phyloP scores from a whole-genome alignment of 176 grass and related monocot genomes.

The Phyllostachys edulis region DNA sequence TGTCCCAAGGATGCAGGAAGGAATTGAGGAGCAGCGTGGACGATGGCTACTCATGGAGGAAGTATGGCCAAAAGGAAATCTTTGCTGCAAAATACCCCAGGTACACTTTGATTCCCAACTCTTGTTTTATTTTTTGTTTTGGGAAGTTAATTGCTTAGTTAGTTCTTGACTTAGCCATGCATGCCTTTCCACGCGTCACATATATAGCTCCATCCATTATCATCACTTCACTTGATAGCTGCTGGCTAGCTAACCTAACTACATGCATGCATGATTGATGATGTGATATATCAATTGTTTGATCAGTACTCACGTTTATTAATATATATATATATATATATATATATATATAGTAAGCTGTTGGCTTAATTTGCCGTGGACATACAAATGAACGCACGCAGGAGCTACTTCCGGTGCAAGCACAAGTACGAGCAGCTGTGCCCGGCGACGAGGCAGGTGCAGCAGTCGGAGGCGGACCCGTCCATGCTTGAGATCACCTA shows the following conservation, averaged over 20 bases:
- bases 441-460: slow-evolving; percentile 47
- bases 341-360: no score
- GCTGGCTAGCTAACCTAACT: no score
- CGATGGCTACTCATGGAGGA: slow-evolving; percentile 43
- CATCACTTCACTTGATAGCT: no score
- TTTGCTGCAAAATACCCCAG: slow-evolving; percentile 34
- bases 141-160: not conserved
- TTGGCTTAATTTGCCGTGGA: not conserved
- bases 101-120: not conserved
- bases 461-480: slow-evolving; percentile 30
- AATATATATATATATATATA: no score
- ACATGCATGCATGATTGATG: no score
- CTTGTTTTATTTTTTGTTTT: no score
- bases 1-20: not conserved
- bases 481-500: slow-evolving; percentile 38
- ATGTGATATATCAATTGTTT: no score
- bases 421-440: slow-evolving; percentile 40
- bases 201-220: no score
- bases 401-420: slow-evolving; percentile 58
- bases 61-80: slow-evolving; percentile 52
- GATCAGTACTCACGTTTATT: no score
- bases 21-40: not conserved
- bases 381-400: not conserved
- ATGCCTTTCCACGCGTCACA: no score
- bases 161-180: no score